Conservation (phyloP, 164 flowering plant genomes). For the Sextonia rubra region DNA sequence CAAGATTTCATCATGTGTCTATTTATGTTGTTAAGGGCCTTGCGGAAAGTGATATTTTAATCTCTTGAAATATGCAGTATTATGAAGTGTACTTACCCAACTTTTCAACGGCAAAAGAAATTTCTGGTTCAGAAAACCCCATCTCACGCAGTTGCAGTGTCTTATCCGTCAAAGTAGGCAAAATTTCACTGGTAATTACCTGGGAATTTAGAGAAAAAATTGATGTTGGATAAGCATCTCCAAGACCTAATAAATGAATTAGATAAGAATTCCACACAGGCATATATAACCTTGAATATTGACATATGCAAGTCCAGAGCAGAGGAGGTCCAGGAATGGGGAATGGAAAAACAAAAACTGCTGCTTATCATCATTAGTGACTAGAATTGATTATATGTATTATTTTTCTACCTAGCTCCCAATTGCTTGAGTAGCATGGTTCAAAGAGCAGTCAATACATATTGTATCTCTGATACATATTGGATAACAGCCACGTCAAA, state of each 20-base stretch:
- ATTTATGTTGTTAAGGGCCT: too few species aligned
- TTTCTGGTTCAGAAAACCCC: slow-evolving; percentile 81
- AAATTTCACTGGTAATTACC: slow-evolving; percentile 42
- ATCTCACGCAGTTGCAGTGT: slow-evolving; percentile 75
- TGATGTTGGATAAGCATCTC: neutral
- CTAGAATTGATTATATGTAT: slow-evolving; percentile 13
- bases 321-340: neutral
- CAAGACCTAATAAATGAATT: neutral
- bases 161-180: slow-evolving; percentile 74
- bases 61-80: too few species aligned
- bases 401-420: slow-evolving; percentile 25
- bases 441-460: too few species aligned
- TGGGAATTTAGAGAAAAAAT: slow-evolving; percentile 15
- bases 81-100: slow-evolving; percentile 46
- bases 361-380: neutral
- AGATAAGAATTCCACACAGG: neutral
- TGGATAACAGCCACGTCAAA: too few species aligned
- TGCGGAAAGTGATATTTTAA: too few species aligned
- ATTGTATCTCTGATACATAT: too few species aligned
- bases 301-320: neutral
- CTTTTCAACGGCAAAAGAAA: slow-evolving; percentile 71
- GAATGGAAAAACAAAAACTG: too few species aligned
- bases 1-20: too few species aligned
- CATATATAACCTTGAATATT: neutral
- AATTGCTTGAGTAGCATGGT: slow-evolving; percentile 55